Evolutionary conservation across 2,329 filamentous ascomycete genomes (phyloP).

Genomic region (Claviceps lovelessii): DNA sequence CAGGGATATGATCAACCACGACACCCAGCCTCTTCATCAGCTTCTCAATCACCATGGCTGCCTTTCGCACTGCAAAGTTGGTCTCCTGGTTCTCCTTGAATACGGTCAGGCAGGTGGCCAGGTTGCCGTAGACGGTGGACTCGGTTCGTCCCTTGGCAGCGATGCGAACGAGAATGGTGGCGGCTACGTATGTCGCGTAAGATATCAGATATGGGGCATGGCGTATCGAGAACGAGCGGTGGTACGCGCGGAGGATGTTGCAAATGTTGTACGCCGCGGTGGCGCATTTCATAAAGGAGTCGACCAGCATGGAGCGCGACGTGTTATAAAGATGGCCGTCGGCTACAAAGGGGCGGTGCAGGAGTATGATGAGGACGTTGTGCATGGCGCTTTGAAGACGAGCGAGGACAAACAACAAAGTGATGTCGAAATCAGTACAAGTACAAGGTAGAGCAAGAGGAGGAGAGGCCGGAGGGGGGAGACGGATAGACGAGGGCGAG

Average conservation of each 20-base stretch:
- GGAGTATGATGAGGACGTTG: conserved; percentile 34
- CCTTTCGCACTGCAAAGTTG: conserved; percentile 28
- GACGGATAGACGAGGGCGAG: too few species aligned
- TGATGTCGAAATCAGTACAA: background rate
- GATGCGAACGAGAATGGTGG: conserved; percentile 36
- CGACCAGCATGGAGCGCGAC: conserved; percentile 24
- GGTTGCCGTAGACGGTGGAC: conserved; percentile 24
- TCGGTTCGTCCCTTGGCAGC: conserved; percentile 28
- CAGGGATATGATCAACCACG: conserved; percentile 7
- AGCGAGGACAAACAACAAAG: too few species aligned
- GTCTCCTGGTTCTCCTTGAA: conserved; percentile 36
- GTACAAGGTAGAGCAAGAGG: too few species aligned
- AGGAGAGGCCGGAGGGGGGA: too few species aligned
- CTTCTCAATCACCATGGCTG: conserved; percentile 29
- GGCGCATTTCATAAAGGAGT: conserved; percentile 30
- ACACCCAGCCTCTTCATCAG: conserved; percentile 27
- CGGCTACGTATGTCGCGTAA: conserved; percentile 40
- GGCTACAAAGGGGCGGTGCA: conserved; percentile 38
- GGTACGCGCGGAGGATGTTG: conserved; percentile 28
- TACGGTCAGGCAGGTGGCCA: conserved; percentile 30
- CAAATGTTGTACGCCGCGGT: conserved; percentile 31
- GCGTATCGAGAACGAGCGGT: conserved; percentile 28
- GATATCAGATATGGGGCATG: conserved; percentile 38
- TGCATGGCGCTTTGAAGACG: background rate
- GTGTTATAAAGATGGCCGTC: conserved; percentile 33